Evolutionary conservation across 2,329 filamentous ascomycete species (phyloP), one percentile per base, ranked within the genome.

Genomic region (Hypoxylon sp.): DNA sequence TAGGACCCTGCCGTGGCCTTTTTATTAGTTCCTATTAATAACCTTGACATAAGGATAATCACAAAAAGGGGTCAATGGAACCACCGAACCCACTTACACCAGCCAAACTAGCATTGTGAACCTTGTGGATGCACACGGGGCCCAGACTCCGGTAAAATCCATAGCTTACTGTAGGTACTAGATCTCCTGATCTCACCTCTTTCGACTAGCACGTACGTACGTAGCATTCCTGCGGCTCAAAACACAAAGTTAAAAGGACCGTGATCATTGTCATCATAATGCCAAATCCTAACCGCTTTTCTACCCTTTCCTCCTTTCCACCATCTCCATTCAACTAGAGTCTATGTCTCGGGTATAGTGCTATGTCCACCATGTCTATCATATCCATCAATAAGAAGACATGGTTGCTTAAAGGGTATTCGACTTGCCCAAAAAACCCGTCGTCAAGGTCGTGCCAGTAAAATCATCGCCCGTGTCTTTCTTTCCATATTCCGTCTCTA

Each of bases 161-260:
- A 11, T 20, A 55, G 26, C 52, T 55, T 46, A 46, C 49, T 52
- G 49, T 52, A 52, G 49, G 17, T 17, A 26, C 34, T 32, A 30
- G 24, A 48, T 30, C 24, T 10, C 43, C 11, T 28, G 43, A 47
- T 24, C 20, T 13, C n/a, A 4, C 43, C 11, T 15, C 11, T 7
- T 20, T 26, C 22, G 22, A 22, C 7, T 17, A 28, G 24, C 6
- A 48, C 34, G 30, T 20, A 22, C 54, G n/a, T 49, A 54, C 41
- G 60, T 65, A 55, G 47, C 50, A 62, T 67, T 58, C 30, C 55
- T 64, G 58, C 51, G 56, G 65, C 62, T 65, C 54, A 62, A 59
- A 51, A 26, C 4, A 7, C 7, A 26, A 26, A 26, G 7, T 51
- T n/a, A 56, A 30, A 47, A 37, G 13, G 34, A 52, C 17, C 49